These are phyloP conservation scores for Pleomassaria siparia DNA, from an alignment of 2,329 filamentous ascomycete genomes.

Conservation along the genomic window DNA sequence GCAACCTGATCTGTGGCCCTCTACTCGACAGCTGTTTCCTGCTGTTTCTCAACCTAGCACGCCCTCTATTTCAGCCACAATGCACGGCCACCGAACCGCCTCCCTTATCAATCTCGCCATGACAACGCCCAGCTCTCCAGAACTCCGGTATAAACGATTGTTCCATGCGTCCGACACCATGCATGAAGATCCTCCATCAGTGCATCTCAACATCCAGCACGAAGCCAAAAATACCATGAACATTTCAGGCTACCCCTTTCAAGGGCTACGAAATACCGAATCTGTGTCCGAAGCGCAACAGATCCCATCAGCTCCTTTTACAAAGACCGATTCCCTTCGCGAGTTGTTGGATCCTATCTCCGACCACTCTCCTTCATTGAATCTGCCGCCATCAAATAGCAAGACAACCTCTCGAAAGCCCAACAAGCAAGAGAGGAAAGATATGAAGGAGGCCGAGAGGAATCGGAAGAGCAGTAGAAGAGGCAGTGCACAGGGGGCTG, in stretches of 20 bases:
- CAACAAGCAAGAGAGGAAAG: slow-evolving; percentile 12
- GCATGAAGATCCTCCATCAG: neutral
- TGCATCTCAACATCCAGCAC: slow-evolving; percentile 8
- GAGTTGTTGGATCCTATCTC: slow-evolving; percentile 10
- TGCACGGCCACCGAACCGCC: slow-evolving; percentile 20
- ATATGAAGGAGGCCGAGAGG: slow-evolving; percentile 10
- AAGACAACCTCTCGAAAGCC: neutral
- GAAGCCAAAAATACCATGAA: slow-evolving; percentile 10
- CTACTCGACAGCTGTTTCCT: slow-evolving; percentile 26
- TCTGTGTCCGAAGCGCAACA: slow-evolving; percentile 8
- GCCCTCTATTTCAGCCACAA: slow-evolving; percentile 16
- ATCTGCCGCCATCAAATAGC: slow-evolving; percentile 1
- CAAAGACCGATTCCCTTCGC: slow-evolving; percentile 15
- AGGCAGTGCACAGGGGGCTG: slow-evolving; percentile 16
- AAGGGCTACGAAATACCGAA: slow-evolving; percentile 9
- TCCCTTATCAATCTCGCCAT: slow-evolving; percentile 26
- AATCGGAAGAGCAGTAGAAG: slow-evolving; percentile 16
- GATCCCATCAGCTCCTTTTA: neutral
- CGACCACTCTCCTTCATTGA: slow-evolving; percentile 10
- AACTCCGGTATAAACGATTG: slow-evolving; percentile 45
- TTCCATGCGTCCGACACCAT: slow-evolving; percentile 37
- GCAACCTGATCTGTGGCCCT: slow-evolving; percentile 27
- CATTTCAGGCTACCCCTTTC: neutral
- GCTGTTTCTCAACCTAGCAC: slow-evolving; percentile 33
- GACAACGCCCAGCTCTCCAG: slow-evolving; percentile 42